phyloP scores from a whole-genome alignment of 2,329 filamentous ascomycete genomes.

The Botrytis porri region DNA sequence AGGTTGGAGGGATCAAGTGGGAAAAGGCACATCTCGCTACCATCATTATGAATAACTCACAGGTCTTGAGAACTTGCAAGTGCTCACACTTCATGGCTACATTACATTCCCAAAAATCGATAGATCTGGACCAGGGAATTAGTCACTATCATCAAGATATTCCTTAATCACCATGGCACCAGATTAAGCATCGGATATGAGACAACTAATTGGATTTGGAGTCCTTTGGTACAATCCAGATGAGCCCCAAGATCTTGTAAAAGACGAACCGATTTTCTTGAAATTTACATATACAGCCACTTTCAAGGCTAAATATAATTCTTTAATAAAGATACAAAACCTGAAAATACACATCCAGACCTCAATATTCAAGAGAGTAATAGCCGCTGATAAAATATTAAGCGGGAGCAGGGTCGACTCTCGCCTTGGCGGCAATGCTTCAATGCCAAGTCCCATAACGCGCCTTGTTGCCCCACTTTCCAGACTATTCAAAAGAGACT shows the following conservation, averaged over 20 bases:
- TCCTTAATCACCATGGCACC: neutral
- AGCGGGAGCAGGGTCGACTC: neutral
- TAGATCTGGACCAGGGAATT: neutral
- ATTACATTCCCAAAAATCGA: neutral
- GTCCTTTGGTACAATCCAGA: neutral
- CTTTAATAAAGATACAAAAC: neutral
- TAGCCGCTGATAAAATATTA: neutral
- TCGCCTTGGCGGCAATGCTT: neutral
- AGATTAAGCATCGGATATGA: neutral
- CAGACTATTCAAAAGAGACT: neutral
- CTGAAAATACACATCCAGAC: neutral
- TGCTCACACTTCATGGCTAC: neutral
- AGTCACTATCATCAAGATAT: neutral
- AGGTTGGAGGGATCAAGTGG: neutral
- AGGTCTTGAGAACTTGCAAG: neutral
- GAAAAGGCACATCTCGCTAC: neutral
- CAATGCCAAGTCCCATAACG: neutral
- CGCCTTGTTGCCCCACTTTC: slow-evolving; percentile 5
- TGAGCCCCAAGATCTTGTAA: neutral
- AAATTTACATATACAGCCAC: neutral
- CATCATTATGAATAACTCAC: neutral
- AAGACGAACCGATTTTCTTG: neutral
- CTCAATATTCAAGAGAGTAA: neutral
- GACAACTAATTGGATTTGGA: neutral
- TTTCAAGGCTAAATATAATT: neutral